phyloP scores from a whole-genome alignment of 805 yeast genomes.

The Clavispora santaluciae region DNA sequence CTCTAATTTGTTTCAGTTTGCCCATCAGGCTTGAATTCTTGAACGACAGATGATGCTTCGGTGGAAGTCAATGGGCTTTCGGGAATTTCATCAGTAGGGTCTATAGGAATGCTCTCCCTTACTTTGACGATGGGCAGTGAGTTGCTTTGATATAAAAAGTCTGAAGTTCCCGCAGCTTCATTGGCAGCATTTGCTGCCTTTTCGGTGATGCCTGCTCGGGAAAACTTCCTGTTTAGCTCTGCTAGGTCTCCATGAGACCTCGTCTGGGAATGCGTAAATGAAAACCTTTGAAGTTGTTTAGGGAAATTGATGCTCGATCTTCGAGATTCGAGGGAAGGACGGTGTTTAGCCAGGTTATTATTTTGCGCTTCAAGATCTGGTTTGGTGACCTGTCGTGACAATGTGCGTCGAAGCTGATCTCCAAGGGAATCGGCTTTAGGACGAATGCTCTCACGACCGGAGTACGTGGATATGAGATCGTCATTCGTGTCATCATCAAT shows the following conservation, averaged over 20 bases:
- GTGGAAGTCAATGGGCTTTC: not conserved
- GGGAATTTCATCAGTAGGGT: not conserved
- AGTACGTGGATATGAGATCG: not conserved
- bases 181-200: slow-evolving; percentile 14
- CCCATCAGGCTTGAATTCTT: not conserved
- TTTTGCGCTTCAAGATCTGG: slow-evolving; percentile 9
- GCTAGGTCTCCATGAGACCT: not conserved
- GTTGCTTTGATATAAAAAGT: not conserved
- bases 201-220: slow-evolving; percentile 13
- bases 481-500: not conserved
- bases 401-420: slow-evolving; percentile 8
- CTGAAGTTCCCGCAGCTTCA: slow-evolving; percentile 15
- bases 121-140: not conserved
- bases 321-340: not conserved
- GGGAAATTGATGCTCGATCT: slow-evolving; percentile 2
- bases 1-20: not conserved
- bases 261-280: not conserved
- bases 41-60: not conserved
- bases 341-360: not conserved
- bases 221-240: not conserved
- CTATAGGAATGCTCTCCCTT: not conserved
- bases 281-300: slow-evolving; percentile 2
- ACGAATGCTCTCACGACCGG: not conserved
- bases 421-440: slow-evolving; percentile 13
- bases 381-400: slow-evolving; percentile 9